phyloP scores from a whole-genome alignment of 78 protist genomes.

The Pigoraptor vietnamica region DNA sequence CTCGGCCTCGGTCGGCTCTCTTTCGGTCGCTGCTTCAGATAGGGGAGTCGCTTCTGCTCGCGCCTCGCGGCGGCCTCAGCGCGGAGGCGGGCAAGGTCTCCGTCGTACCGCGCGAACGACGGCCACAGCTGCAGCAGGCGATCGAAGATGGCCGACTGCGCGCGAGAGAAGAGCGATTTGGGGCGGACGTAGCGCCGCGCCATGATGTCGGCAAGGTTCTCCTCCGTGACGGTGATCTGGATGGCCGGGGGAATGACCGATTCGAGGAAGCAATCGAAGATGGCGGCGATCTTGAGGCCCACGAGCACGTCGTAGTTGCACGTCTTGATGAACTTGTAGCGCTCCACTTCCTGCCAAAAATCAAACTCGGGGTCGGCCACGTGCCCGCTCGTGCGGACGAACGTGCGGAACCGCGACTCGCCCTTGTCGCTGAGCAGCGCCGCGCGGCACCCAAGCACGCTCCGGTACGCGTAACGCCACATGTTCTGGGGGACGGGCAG shows the following conservation, averaged over 20 bases:
- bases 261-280: not conserved
- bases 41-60: not conserved
- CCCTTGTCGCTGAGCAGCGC: not conserved
- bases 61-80: not conserved
- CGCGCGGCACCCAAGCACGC: not conserved
- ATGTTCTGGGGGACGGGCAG: not conserved
- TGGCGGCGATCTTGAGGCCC: not conserved
- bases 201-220: not conserved
- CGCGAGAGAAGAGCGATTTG: not conserved
- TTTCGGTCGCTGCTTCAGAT: not conserved
- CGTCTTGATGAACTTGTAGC: not conserved
- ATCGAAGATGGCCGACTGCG: not conserved
- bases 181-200: not conserved
- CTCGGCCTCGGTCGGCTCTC: not conserved
- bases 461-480: not conserved
- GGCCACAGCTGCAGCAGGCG: not conserved
- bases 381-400: not conserved
- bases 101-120: not conserved
- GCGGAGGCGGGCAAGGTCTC: not conserved
- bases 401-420: not conserved
- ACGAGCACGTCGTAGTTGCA: not conserved
- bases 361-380: not conserved
- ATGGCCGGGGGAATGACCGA: not conserved
- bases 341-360: not conserved
- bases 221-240: not conserved